Evolutionary conservation across 352 stramenopile species (phyloP).

Genomic region (Peronospora belbahrii): DNA sequence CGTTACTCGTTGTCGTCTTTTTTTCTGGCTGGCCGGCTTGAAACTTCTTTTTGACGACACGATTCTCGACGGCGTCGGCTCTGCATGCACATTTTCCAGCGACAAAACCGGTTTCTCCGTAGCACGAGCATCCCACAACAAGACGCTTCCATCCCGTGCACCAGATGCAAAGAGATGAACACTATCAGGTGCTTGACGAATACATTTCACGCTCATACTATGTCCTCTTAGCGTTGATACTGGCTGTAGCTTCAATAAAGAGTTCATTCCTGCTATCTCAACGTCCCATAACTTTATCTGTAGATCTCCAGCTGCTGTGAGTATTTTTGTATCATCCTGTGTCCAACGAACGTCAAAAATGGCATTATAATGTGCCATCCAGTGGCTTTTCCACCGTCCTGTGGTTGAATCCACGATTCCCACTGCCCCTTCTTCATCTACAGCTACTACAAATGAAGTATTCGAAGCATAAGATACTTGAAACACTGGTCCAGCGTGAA

Average conservation of each 20-base stretch:
- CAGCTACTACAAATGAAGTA: constrained; percentile 29
- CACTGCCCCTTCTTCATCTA: constrained; percentile 52
- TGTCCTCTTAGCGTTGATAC: constrained; percentile 37
- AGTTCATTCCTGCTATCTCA: constrained; percentile 20
- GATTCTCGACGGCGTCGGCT: constrained; percentile 6
- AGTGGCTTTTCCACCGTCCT: constrained; percentile 26
- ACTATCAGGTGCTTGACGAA: constrained; percentile 37
- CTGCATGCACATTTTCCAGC: constrained; percentile 35
- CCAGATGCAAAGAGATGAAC: constrained; percentile 45
- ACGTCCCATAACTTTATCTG: constrained; percentile 49
- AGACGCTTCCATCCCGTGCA: constrained; percentile 49
- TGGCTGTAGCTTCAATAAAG: constrained; percentile 1
- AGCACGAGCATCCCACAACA: constrained; percentile 49
- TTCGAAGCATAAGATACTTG: constrained; percentile 40
- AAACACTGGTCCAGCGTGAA: constrained; percentile 34
- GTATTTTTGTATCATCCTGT: constrained; percentile 33
- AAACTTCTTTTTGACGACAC: constrained; percentile 21
- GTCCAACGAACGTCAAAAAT: constrained; percentile 68
- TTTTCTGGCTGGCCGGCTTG: constrained; percentile 24
- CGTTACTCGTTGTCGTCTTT: constrained; percentile 20
- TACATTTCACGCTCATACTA: constrained; percentile 72
- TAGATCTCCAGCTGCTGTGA: constrained; percentile 55
- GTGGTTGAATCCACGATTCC: constrained; percentile 28
- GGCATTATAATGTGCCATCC: constrained; percentile 55
- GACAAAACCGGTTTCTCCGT: constrained; percentile 20